Evolutionary conservation across 495 filamentous ascomycete genomes (phyloP), one percentile per base, ranked within the genome.

Genomic region (Astrothelium macrocarpum): DNA sequence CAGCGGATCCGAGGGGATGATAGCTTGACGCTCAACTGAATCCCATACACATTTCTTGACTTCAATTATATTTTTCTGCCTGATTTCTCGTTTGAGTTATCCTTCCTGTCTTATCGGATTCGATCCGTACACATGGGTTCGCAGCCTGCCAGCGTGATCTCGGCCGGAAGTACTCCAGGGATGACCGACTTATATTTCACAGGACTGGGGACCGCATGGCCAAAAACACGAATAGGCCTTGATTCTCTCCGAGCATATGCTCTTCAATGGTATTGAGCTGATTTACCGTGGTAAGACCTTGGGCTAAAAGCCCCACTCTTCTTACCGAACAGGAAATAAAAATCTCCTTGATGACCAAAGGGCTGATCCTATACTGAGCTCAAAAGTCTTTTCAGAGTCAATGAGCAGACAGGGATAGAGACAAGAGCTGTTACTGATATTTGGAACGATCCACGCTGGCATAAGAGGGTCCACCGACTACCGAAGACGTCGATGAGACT

Each of bases 401-500:
- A 62, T 29, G 29, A 32, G 25, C 18, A 56, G 12, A 58, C 60
- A 3, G 64, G 64, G n/a, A 66, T 66, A 34, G 29, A 63, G 12
- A 43, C 61, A n/a, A 59, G 64, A 14, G 28, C 64, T 2, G 26
- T 32, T 16, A 42, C 62, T 23, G 34, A 25, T 16, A 20, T 39
- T 18, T 39, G 31, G 16, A 20, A 42, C 32, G 23, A 58, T 23
- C 16, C 53, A 20, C 53, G 12, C 10, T 23, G 53, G 26, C n/a
- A 23, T n/a, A 29, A 58, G 53, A 58, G 10, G 10, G 16, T 9
- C 73, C 83, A 2, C 85, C 85, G 0, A 78, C 78, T 20, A 82
- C 86, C 70, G 72, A 72, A 11, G 80, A 84, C 26, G 69, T 87
- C 53, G 78, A 82, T 71, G 62, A 74, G 28, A 61, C 76, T 3